A percentile compares a stretch with the other conserved stretches of the same genome.
These are phyloP conservation scores for Ananas comosus DNA, from an alignment of 176 grass and related monocot species.

Conservation along the genomic window DNA sequence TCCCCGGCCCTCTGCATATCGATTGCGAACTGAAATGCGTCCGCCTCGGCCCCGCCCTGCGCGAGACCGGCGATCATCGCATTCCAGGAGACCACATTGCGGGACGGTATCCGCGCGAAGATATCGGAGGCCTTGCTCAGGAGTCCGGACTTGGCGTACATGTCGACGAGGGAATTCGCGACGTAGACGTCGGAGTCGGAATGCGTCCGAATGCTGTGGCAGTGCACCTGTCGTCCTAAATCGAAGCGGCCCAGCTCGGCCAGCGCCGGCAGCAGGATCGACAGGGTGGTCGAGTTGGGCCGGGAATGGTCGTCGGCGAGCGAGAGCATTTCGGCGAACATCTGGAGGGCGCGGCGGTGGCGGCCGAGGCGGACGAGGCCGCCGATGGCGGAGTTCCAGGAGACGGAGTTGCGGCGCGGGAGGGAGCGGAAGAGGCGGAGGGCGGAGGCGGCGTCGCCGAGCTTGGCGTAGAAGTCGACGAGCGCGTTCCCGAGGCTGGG, in stretches of 20 bases:
- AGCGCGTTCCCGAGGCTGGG: conserved; percentile 51
- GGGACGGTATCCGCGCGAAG: conserved; percentile 45
- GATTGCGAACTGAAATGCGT: conserved; percentile 38
- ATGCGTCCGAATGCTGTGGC: conserved; percentile 38
- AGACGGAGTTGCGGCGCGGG: conserved; percentile 43
- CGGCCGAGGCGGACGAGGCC: conserved; percentile 42
- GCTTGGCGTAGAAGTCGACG: conserved; percentile 70
- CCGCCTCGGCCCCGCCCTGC: conserved; percentile 50
- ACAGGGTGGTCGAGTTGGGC: conserved; percentile 53
- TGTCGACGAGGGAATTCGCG: conserved; percentile 69
- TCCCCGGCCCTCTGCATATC: conserved; percentile 53
- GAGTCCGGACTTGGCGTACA: conserved; percentile 80
- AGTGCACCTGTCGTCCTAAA: conserved; percentile 56
- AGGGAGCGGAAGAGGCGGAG: conserved; percentile 40
- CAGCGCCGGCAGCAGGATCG: conserved; percentile 65
- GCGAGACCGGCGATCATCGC: conserved; percentile 67
- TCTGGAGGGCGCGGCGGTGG: conserved; percentile 31
- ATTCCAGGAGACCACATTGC: conserved; percentile 69
- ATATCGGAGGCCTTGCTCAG: conserved; percentile 35
- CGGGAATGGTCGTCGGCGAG: not conserved
- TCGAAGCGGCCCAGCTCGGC: conserved; percentile 49
- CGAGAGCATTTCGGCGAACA: conserved; percentile 42
- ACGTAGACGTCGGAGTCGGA: conserved; percentile 60
- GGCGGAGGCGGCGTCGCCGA: conserved; percentile 32
- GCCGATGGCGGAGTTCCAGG: conserved; percentile 73